A percentile compares a stretch with the other conserved stretches of the same genome.
Conservation (phyloP, 2,329 filamentous ascomycete genomes). For the Conoideocrella luteorostrata region DNA sequence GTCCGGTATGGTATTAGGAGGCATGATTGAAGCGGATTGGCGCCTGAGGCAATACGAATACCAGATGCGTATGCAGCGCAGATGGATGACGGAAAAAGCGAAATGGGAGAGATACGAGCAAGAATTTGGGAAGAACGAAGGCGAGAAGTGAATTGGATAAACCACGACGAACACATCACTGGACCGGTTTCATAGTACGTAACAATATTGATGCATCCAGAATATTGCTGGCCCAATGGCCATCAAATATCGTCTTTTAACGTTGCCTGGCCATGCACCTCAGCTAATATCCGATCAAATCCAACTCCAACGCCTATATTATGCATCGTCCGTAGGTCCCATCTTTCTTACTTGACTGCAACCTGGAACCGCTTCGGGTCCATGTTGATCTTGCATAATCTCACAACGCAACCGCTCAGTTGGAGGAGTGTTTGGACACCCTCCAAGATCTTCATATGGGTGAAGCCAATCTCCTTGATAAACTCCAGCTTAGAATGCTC, state of each 20-base stretch:
- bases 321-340: conserved; percentile 2
- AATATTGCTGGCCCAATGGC: neutral
- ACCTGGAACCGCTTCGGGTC: conserved; percentile 70
- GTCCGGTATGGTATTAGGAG: conserved; percentile 77
- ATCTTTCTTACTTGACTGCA: conserved; percentile 24
- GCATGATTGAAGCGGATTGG: conserved; percentile 69
- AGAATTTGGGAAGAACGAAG: conserved; percentile 42
- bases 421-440: conserved; percentile 93
- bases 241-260: too few species aligned
- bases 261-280: too few species aligned
- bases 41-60: conserved; percentile 63
- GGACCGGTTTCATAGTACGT: neutral
- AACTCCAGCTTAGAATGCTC: conserved; percentile 97
- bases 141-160: conserved; percentile 22
- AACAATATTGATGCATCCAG: neutral
- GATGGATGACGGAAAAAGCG: conserved; percentile 56
- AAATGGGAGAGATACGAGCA: conserved; percentile 63
- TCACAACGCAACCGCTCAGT: conserved; percentile 83
- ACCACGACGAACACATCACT: neutral
- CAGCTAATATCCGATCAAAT: conserved; percentile 2
- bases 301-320: conserved; percentile 26
- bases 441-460: conserved; percentile 98
- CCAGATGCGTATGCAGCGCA: conserved; percentile 56
- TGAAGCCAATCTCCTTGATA: conserved; percentile 97
- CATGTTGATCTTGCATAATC: conserved; percentile 95